These are phyloP conservation scores for Fraxinus dipetala DNA, from an alignment of 305 asterid species.

Conservation along the genomic window DNA sequence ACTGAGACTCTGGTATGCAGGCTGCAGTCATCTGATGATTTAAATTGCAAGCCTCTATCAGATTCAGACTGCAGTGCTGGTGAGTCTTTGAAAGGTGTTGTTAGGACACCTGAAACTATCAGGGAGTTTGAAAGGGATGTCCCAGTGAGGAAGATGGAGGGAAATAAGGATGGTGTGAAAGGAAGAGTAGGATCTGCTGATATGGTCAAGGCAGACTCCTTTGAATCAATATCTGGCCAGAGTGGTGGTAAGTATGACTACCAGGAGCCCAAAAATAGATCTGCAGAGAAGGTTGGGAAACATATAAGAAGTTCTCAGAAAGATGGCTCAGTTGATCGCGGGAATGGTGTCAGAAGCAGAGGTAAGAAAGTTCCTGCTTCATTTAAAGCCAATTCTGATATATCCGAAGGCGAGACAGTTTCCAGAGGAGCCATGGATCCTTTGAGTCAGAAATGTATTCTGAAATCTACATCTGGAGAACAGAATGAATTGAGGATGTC, in stretches of 20 bases:
- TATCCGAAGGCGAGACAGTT: slow-evolving; percentile 46
- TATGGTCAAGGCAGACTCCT: slow-evolving; percentile 36
- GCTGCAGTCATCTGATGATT: slow-evolving; percentile 32
- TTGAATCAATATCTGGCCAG: slow-evolving; percentile 42
- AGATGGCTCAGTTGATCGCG: slow-evolving; percentile 39
- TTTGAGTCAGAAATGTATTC: slow-evolving; percentile 35
- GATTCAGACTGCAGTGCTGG: slow-evolving; percentile 29
- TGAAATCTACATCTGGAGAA: slow-evolving; percentile 35
- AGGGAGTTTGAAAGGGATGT: slow-evolving; percentile 36
- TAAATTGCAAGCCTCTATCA: slow-evolving; percentile 32
- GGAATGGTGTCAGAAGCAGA: slow-evolving; percentile 34
- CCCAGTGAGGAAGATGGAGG: slow-evolving; percentile 39
- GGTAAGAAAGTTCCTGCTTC: slow-evolving; percentile 38
- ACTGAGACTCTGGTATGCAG: slow-evolving; percentile 37
- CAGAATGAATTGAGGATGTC: slow-evolving; percentile 34
- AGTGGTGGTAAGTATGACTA: slow-evolving; percentile 35
- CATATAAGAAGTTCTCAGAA: slow-evolving; percentile 34
- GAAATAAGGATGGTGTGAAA: slow-evolving; percentile 41
- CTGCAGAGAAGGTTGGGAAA: slow-evolving; percentile 40
- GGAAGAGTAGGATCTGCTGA: slow-evolving; percentile 38
- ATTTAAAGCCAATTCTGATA: slow-evolving; percentile 35
- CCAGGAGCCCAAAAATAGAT: slow-evolving; percentile 40
- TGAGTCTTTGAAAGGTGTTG: slow-evolving; percentile 28
- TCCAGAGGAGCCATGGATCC: slow-evolving; percentile 34
- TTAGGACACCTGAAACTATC: slow-evolving; percentile 25